Conservation (phyloP, 768 basidiomycete species). For the Cystobasidium onofrii region DNA sequence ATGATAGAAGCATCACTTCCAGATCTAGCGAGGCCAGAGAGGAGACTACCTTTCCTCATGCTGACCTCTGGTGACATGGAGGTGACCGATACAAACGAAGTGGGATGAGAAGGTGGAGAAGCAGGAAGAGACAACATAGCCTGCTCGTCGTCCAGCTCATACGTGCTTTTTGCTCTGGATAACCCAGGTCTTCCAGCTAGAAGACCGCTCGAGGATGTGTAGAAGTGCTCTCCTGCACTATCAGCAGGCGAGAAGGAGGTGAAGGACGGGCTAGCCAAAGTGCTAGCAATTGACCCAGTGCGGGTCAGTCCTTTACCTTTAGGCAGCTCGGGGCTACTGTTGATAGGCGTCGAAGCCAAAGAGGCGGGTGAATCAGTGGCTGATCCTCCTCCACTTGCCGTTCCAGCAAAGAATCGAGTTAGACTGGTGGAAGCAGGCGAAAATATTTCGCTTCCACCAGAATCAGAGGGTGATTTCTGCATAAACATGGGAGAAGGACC, state of each 20-base stretch:
- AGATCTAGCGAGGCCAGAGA: neutral
- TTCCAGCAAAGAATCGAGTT: neutral
- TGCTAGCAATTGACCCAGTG: neutral
- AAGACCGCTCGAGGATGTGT: too few species aligned
- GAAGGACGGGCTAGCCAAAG: neutral
- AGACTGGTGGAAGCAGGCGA: neutral
- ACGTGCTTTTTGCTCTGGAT: neutral
- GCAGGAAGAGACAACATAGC: neutral
- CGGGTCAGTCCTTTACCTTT: neutral
- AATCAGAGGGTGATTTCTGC: neutral
- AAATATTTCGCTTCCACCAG: neutral
- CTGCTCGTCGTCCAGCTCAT: neutral
- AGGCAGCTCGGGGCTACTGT: neutral
- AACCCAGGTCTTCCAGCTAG: neutral
- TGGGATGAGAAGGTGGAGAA: slow-evolving; percentile 9
- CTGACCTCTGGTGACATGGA: neutral
- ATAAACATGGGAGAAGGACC: neutral
- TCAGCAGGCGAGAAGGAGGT: neutral
- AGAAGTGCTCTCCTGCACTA: neutral
- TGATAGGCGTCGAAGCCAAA: neutral
- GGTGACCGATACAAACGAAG: neutral
- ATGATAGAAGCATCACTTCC: neutral
- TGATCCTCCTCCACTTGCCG: neutral
- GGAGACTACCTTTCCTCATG: neutral
- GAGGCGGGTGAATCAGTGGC: neutral